These are phyloP conservation scores for Aspergillus pseudoglaucus DNA, from an alignment of 2,329 filamentous ascomycete genomes.

Conservation along the genomic window DNA sequence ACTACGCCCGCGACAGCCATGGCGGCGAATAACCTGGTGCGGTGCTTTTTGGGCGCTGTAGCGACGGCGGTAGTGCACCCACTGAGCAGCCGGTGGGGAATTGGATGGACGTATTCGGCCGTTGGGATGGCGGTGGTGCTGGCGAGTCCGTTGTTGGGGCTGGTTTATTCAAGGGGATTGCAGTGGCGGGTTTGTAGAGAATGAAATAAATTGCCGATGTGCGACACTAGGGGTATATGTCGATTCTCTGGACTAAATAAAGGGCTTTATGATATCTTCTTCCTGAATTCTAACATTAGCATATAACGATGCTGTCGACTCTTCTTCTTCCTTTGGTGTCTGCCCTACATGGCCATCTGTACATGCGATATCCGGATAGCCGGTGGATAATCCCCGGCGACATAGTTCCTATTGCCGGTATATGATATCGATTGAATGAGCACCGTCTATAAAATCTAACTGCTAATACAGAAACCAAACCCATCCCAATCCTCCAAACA, in stretches of 20 bases:
- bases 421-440: background rate
- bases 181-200: slow-evolving; percentile 11
- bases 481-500: slow-evolving; percentile 11
- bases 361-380: slow-evolving; percentile 13
- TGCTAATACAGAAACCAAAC: slow-evolving; percentile 4
- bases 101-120: slow-evolving; percentile 11
- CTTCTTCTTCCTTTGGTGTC: background rate
- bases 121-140: slow-evolving; percentile 8
- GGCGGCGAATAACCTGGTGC: slow-evolving; percentile 29
- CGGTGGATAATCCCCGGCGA: slow-evolving; percentile 15
- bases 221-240: no score
- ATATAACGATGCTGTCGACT: background rate
- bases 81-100: slow-evolving; percentile 11
- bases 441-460: no score
- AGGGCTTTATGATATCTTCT: no score
- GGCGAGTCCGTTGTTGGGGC: slow-evolving; percentile 10
- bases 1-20: slow-evolving; percentile 24
- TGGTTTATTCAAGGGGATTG: slow-evolving; percentile 15
- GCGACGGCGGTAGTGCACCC: slow-evolving; percentile 20
- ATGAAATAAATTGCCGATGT: background rate
- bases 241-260: no score
- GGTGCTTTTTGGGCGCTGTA: slow-evolving; percentile 26
- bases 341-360: slow-evolving; percentile 1
- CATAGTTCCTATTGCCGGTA: slow-evolving; percentile 8
- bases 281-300: no score